phyloP scores from a whole-genome alignment of 495 filamentous ascomycete genomes.

The Coniosporium apollinis region DNA sequence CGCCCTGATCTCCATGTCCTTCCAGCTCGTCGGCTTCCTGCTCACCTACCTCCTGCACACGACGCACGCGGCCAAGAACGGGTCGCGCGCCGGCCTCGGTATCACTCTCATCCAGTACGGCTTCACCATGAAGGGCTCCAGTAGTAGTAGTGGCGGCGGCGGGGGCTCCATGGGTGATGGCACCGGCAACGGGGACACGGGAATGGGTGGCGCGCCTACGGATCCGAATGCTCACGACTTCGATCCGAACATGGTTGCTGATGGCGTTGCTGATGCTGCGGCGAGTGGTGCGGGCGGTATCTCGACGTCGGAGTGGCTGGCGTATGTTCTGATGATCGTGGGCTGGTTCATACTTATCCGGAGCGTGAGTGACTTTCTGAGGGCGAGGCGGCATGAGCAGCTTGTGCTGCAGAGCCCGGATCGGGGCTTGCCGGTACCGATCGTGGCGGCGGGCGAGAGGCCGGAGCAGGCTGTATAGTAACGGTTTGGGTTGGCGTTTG shows the following conservation, averaged over 20 bases:
- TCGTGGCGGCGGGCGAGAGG: constrained; percentile 77
- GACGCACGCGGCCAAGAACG: constrained; percentile 94
- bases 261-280: constrained; percentile 20
- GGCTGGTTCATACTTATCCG: constrained; percentile 96
- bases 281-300: constrained; percentile 33
- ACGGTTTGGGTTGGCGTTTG: no score
- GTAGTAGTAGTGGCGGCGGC: constrained; percentile 24
- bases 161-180: constrained; percentile 30
- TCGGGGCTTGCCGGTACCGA: constrained; percentile 64
- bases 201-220: constrained; percentile 44
- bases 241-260: constrained; percentile 47
- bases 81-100: constrained; percentile 81
- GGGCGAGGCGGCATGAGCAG: constrained; percentile 76
- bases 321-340: constrained; percentile 92
- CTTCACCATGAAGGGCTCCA: constrained; percentile 64
- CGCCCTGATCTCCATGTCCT: constrained; percentile 96
- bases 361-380: constrained; percentile 73
- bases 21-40: constrained; percentile 91
- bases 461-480: constrained; percentile 73
- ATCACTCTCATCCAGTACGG: constrained; percentile 94
- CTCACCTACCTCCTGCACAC: constrained; percentile 96
- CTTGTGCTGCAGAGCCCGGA: constrained; percentile 89
- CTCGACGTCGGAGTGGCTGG: constrained; percentile 64
- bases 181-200: constrained; percentile 16
- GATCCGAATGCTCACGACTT: constrained; percentile 88